A percentile compares a stretch with the other conserved stretches of the same genome.
phyloP scores from a whole-genome alignment of 2,329 filamentous ascomycete species.

The Sporothrix phasma region DNA sequence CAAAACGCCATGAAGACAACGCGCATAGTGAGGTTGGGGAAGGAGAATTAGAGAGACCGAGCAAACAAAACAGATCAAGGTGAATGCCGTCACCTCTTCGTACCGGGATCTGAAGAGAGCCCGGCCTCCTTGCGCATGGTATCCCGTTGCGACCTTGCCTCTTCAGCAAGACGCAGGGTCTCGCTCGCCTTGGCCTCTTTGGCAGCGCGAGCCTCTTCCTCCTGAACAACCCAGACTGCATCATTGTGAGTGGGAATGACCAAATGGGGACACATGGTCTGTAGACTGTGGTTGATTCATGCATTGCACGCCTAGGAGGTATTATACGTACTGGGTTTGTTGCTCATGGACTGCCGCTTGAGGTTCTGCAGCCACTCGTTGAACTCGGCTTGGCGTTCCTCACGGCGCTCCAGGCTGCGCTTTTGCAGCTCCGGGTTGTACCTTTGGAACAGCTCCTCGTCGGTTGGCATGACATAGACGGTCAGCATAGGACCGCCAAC shows the following conservation, averaged over 20 bases:
- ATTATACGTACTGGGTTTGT: conserved; percentile 70
- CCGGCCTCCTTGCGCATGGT: conserved; percentile 42
- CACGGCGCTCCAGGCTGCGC: conserved; percentile 68
- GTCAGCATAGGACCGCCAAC: conserved; percentile 81
- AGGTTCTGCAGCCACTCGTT: conserved; percentile 75
- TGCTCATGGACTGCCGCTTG: conserved; percentile 82
- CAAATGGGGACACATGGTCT: background rate
- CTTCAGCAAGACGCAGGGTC: conserved; percentile 29
- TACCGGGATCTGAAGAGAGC: conserved; percentile 26
- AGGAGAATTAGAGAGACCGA: background rate
- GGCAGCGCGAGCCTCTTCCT: conserved; percentile 37
- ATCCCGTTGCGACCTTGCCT: conserved; percentile 36
- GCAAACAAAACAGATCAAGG: background rate
- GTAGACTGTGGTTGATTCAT: background rate
- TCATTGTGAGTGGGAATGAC: background rate
- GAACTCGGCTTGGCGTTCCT: conserved; percentile 72
- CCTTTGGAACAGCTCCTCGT: conserved; percentile 83
- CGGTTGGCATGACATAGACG: conserved; percentile 68
- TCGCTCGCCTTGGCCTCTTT: conserved; percentile 30
- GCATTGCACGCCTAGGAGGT: background rate
- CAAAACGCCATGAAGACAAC: background rate
- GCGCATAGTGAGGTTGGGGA: no score
- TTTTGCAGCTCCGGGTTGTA: conserved; percentile 95
- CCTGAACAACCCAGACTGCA: conserved; percentile 42
- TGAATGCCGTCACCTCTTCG: background rate